Evolutionary conservation across 768 basidiomycete species (phyloP), one percentile per base, ranked within the genome.

Genomic region (Lactifluus subvellereus): DNA sequence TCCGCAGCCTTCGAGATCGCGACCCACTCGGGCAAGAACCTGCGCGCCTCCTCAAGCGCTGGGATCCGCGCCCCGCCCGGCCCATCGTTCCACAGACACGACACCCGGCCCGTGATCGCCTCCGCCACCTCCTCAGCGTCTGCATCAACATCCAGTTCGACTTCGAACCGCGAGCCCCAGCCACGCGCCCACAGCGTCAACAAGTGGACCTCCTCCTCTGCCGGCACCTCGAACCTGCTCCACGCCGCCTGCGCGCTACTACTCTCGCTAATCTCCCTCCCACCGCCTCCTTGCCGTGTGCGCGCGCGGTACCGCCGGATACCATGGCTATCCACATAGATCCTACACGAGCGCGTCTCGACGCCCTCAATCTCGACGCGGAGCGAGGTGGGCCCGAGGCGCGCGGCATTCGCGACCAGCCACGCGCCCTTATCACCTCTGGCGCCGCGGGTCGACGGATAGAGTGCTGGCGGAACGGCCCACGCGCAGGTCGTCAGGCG

Each of bases 301-400:
- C 59, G 64, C 35, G 56, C 64, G 48, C 66, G 59, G 30, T 42
- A 67, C 6, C 66, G 48, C 7, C 22, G 35, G 30, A 65, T 60
- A 6, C 27, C 16, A 6, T 59, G 75, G 47, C 74, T 74, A 61
- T 80, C 81, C 65, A 91, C 84, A 57, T 82, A 77, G 27, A 91
- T 66, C 54, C 80, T 72, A 69, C 90, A 91, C 18, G 77, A 77
- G 27, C 87, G 82, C 11, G 87, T 86, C 70, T 88, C 85, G 48
- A 71, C 72, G 11, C 85, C 88, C 51, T 74, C 72, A 11, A 91
- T 71, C 3, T 69, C 70, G 61, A 89, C 75, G 32, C 72, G 72
- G n/a, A 82, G 84, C 1, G 77, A 75, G 27, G 77, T 74, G 0
- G 71, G 55, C n/a, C 77, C 77, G 2, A 76, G 75, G 13, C 83